Evolutionary conservation across 768 basidiomycete species (phyloP).

Genomic region (Rubroboletus pulcherrimus): DNA sequence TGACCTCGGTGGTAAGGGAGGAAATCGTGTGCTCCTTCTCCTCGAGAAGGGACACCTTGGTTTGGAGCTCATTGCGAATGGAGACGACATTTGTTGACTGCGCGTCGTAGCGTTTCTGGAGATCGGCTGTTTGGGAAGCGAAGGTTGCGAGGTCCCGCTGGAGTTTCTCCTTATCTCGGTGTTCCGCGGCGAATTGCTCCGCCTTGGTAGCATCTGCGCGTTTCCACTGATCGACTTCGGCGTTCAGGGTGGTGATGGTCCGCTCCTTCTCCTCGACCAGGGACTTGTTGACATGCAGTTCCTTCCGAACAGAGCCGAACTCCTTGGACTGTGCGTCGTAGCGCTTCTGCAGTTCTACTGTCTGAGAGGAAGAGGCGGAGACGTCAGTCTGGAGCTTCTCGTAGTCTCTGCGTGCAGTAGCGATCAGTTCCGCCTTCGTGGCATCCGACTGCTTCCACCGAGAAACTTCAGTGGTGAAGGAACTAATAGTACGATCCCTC

Average conservation of each 20-base stretch:
- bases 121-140: neutral
- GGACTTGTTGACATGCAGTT: neutral
- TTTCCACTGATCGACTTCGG: neutral
- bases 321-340: neutral
- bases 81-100: neutral
- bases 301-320: neutral
- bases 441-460: neutral
- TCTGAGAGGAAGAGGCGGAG: neutral
- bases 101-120: neutral
- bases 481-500: neutral
- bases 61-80: neutral
- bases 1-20: neutral
- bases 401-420: neutral
- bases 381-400: neutral
- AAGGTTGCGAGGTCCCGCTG: neutral
- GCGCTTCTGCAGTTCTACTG: neutral
- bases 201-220: too few species aligned
- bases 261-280: neutral
- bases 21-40: neutral
- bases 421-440: neutral
- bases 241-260: neutral
- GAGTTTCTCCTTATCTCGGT: neutral
- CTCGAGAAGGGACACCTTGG: neutral
- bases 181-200: neutral
- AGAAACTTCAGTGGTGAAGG: neutral